phyloP scores from a whole-genome alignment of 2,329 filamentous ascomycete genomes.

The Fusarium fujikuroi region DNA sequence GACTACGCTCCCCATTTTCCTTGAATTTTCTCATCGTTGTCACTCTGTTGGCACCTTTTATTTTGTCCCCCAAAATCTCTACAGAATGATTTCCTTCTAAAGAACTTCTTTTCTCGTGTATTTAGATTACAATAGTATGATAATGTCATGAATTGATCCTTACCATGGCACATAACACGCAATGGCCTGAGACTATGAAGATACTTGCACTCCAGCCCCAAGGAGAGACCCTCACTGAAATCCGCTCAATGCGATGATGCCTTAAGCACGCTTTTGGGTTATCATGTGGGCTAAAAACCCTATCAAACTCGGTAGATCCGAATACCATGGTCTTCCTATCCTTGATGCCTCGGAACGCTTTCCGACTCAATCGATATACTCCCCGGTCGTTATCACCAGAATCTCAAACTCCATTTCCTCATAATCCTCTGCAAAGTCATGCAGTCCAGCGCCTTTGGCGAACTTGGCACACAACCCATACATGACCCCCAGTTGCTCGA shows the following conservation, averaged over 20 bases:
- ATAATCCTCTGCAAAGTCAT: not conserved
- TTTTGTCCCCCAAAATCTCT: not conserved
- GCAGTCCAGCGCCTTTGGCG: not conserved
- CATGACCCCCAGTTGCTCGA: constrained; percentile 12
- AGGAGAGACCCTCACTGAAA: not conserved
- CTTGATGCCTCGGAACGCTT: not conserved
- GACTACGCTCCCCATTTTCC: not conserved
- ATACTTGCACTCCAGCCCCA: rapidly evolving
- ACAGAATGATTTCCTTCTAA: not conserved
- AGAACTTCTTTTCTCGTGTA: not conserved
- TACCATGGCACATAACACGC: rapidly evolving
- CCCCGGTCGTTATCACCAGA: constrained; percentile 7
- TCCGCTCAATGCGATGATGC: rapidly evolving
- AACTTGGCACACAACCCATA: constrained; percentile 21
- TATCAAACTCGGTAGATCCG: rapidly evolving
- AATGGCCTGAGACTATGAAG: rapidly evolving
- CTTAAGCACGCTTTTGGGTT: rapidly evolving
- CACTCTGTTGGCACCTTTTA: not conserved
- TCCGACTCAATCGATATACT: not conserved
- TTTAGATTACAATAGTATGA: not conserved
- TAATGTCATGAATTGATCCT: not conserved
- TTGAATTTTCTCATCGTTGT: rapidly evolving
- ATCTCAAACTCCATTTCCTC: constrained; percentile 21
- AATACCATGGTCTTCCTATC: no score
- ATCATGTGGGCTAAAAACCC: rapidly evolving